Evolutionary conservation across 495 filamentous ascomycete species (phyloP).

Genomic region (Aspergillus baeticus): DNA sequence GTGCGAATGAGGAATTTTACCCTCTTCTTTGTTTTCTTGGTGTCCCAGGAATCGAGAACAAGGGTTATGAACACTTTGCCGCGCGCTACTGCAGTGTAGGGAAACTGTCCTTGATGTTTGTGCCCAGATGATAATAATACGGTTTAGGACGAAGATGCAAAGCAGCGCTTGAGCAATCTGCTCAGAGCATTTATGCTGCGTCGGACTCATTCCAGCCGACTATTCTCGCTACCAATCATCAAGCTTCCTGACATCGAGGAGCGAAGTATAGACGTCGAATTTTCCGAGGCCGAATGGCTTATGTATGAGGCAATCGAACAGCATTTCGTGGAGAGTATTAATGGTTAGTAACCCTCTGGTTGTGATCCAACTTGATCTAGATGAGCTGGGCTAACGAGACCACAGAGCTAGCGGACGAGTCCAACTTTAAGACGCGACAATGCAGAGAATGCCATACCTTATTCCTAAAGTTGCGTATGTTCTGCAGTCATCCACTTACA

Average conservation of each 20-base stretch:
- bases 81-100: slow-evolving; percentile 44
- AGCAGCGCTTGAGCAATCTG: slow-evolving; percentile 36
- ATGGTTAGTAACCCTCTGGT: slow-evolving; percentile 8
- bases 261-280: slow-evolving; percentile 34
- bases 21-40: slow-evolving; percentile 61
- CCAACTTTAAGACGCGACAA: slow-evolving; percentile 10
- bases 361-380: background rate
- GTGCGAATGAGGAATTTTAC: slow-evolving; percentile 49
- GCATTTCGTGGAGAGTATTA: slow-evolving; percentile 38
- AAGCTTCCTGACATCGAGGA: slow-evolving; percentile 46
- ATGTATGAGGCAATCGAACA: slow-evolving; percentile 47
- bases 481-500: slow-evolving; percentile 50
- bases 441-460: slow-evolving; percentile 30
- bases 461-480: slow-evolving; percentile 51
- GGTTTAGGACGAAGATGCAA: slow-evolving; percentile 16
- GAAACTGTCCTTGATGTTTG: background rate
- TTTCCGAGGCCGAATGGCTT: slow-evolving; percentile 46
- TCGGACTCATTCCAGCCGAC: slow-evolving; percentile 47
- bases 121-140: background rate
- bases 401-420: background rate
- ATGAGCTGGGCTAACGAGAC: background rate
- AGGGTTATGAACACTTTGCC: slow-evolving; percentile 42
- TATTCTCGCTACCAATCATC: slow-evolving; percentile 57
- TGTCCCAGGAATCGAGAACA: slow-evolving; percentile 43
- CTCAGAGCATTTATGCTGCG: slow-evolving; percentile 51